Conservation (phyloP, 805 yeast genomes). For the Priceomyces carsonii region DNA sequence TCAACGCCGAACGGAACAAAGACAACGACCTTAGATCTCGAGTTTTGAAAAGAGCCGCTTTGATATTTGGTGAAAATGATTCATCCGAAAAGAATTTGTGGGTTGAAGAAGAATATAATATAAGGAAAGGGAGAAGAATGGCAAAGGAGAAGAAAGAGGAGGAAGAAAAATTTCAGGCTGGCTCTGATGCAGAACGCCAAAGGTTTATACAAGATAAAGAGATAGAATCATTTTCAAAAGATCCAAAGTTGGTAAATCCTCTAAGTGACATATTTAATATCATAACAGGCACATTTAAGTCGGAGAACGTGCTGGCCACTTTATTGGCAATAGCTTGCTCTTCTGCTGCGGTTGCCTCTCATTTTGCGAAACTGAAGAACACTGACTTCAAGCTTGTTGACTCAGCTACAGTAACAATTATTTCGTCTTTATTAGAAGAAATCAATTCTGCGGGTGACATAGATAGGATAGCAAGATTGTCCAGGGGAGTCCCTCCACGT, state of each 20-base stretch:
- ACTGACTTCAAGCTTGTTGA: constrained; percentile 22
- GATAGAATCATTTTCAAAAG: constrained; percentile 21
- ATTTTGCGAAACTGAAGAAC: constrained; percentile 27
- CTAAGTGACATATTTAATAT: constrained; percentile 38
- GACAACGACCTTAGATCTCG: constrained; percentile 85
- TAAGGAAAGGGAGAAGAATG: constrained; percentile 61
- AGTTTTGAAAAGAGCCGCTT: constrained; percentile 69
- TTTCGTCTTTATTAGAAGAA: constrained; percentile 24
- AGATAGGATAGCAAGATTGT: constrained; percentile 22
- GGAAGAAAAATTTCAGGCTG: constrained; percentile 12
- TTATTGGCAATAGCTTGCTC: constrained; percentile 38
- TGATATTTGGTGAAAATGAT: constrained; percentile 62
- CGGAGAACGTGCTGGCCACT: constrained; percentile 34
- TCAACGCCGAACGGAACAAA: constrained; percentile 76
- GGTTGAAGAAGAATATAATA: constrained; percentile 73
- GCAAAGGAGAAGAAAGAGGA: constrained; percentile 42
- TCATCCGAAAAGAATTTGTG: constrained; percentile 57
- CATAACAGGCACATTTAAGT: constrained; percentile 29
- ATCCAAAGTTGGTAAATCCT: constrained; percentile 24
- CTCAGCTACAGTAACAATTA: constrained; percentile 21
- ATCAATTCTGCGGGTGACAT: constrained; percentile 20
- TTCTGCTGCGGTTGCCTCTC: constrained; percentile 38
- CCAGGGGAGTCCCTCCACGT: constrained; percentile 16
- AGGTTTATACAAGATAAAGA: constrained; percentile 16
- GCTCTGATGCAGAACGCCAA: constrained; percentile 10